Evolutionary conservation across 805 yeast species (phyloP).

Genomic region (Priceomyces fermenticarens): DNA sequence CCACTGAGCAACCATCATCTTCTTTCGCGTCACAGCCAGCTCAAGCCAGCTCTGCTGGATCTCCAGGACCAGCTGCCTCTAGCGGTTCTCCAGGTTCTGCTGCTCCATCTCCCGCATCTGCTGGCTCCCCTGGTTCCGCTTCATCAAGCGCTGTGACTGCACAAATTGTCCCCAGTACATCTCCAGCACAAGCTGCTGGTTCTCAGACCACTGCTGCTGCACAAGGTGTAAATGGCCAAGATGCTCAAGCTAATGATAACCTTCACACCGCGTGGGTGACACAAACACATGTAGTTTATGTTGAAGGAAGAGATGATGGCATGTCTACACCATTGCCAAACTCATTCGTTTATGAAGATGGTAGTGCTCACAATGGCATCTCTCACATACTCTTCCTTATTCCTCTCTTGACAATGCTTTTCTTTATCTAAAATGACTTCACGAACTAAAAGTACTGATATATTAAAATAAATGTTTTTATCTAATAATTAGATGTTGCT

Average conservation of each 20-base stretch:
- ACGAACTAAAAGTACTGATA: not conserved
- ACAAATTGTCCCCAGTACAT: not conserved
- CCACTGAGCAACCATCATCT: not conserved
- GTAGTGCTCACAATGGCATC: not conserved
- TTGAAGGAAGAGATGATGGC: conserved; percentile 1
- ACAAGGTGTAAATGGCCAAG: not conserved
- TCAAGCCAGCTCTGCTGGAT: not conserved
- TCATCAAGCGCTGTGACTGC: not conserved
- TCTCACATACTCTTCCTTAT: not conserved
- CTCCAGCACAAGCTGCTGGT: not conserved
- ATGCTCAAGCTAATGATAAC: not conserved
- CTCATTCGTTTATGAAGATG: not conserved
- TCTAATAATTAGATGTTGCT: not conserved
- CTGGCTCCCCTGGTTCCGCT: not conserved
- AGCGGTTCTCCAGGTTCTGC: not conserved
- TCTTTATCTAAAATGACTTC: not conserved
- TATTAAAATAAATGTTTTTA: too few species aligned
- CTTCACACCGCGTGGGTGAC: not conserved
- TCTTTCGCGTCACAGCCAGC: too few species aligned
- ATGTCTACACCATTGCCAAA: too few species aligned
- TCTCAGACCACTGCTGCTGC: not conserved
- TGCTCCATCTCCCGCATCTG: not conserved
- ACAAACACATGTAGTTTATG: not conserved
- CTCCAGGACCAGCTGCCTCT: not conserved
- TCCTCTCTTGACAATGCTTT: not conserved